Evolutionary conservation across 1,139 yeast species (phyloP), one percentile per base, ranked within the genome.

Genomic region (Candida neerlandica): DNA sequence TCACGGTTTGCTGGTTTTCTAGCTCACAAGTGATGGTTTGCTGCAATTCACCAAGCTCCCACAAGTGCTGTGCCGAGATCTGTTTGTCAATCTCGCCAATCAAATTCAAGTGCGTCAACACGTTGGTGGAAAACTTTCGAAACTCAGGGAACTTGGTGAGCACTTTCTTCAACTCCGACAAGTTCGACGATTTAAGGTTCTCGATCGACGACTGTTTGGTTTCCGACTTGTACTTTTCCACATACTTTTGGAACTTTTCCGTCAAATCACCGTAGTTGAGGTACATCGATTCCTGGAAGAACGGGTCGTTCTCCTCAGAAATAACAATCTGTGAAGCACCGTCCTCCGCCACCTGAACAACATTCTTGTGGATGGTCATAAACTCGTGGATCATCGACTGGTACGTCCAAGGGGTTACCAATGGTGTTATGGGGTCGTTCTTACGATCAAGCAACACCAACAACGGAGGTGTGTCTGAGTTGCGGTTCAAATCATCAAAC

Each of bases 381-480:
- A 90, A 78, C 63, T 95, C 98, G 65, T 94, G 96, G 15, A 94
- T 89, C 99, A 95, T 94, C 1, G 97, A 89, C 63, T 94, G 98
- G 67, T 91, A 94, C 0, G 99, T 92, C 99, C 99, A 94, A 1
- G 98, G 99, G 38, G 86, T 82, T 44, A 94, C 70, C 42, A 94
- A 73, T 1, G 99, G 98, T 0, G 99, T 94, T 29, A 92, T 76
- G 1, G 98, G 97, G 66, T 94, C 99, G 61, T 84, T 86, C 52
- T 84, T 82, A 47, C 99, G 76, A 67, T 94, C 99, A 44, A 94
- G 64, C 1, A 94, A 71, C n/a, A 95, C 66, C 44, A 95, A 68
- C 15, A 89, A 64, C 1, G 98, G 96, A 0, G 94, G 83, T 0
- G 84, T 70, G 61, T 89, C 96, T 45, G 75, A 71, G 43, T 63